Evolutionary conservation across 495 filamentous ascomycete species (phyloP).

Genomic region (Neurospora tetrasperma): DNA sequence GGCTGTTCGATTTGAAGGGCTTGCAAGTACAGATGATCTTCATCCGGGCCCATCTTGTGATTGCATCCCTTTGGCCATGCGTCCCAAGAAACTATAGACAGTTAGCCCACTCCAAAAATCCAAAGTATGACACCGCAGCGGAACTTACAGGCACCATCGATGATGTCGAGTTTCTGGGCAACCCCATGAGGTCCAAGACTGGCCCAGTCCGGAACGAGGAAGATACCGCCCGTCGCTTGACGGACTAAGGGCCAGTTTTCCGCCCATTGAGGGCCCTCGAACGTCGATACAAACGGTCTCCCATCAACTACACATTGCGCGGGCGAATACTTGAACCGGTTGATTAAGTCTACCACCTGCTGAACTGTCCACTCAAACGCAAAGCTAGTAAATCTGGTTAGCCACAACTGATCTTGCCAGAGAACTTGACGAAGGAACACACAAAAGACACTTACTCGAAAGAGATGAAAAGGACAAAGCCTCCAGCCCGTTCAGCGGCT

Average conservation of each 20-base stretch:
- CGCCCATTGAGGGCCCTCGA: constrained; percentile 50
- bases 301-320: constrained; percentile 48
- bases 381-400: constrained; percentile 18
- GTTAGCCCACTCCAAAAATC: not conserved
- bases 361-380: constrained; percentile 44
- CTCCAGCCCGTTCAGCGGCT: constrained; percentile 39
- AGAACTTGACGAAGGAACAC: no score
- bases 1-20: constrained; percentile 37
- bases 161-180: constrained; percentile 29
- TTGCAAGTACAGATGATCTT: constrained; percentile 45
- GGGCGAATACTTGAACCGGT: constrained; percentile 38
- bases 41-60: constrained; percentile 38
- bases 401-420: not conserved
- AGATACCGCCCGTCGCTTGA: constrained; percentile 35
- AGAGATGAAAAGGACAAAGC: constrained; percentile 57
- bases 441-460: constrained; percentile 42
- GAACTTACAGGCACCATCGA: constrained; percentile 48
- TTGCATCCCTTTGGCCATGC: constrained; percentile 58
- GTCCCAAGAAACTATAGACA: constrained; percentile 48
- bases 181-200: constrained; percentile 45
- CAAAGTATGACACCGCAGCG: not conserved
- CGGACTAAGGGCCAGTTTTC: constrained; percentile 51
- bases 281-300: constrained; percentile 60
- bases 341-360: constrained; percentile 48
- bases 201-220: constrained; percentile 56